A percentile compares a stretch with the other conserved stretches of the same genome.
Conservation (phyloP, 495 filamentous ascomycete species). For the Thozetella sp. region DNA sequence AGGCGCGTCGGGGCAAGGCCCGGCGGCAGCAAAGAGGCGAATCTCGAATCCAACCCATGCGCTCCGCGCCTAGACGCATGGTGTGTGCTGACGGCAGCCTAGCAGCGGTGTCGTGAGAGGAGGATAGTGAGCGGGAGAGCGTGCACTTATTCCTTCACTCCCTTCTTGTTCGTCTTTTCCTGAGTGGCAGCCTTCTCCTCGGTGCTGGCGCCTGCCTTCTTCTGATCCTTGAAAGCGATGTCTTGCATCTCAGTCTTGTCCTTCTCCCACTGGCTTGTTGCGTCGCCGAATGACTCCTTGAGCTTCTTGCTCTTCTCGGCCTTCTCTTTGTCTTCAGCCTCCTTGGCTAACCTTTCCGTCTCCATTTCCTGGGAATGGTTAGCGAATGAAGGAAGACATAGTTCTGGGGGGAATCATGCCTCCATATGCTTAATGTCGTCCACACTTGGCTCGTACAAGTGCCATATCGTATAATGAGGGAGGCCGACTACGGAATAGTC, state of each 20-base stretch:
- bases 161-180: slow-evolving; percentile 2
- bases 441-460: slow-evolving; percentile 96
- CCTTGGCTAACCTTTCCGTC: slow-evolving; percentile 69
- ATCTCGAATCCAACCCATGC: no score
- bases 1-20: no score
- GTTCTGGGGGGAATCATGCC: slow-evolving; percentile 26
- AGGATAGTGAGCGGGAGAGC: not conserved
- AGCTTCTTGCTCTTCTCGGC: slow-evolving; percentile 66
- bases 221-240: slow-evolving; percentile 57
- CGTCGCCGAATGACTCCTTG: slow-evolving; percentile 70
- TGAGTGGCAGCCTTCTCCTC: slow-evolving; percentile 10
- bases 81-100: no score
- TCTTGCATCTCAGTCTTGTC: slow-evolving; percentile 78
- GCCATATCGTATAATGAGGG: slow-evolving; percentile 99
- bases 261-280: slow-evolving; percentile 75
- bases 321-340: slow-evolving; percentile 72
- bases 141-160: slow-evolving; percentile 6
- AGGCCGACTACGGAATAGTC: slow-evolving; percentile 93
- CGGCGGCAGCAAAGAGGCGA: no score
- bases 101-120: not conserved
- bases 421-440: slow-evolving; percentile 99
- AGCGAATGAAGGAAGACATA: slow-evolving; percentile 11
- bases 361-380: slow-evolving; percentile 73
- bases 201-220: slow-evolving; percentile 24
- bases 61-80: no score